These are phyloP conservation scores for Trametes meyenii DNA, from an alignment of 768 basidiomycete species.

Conservation along the genomic window DNA sequence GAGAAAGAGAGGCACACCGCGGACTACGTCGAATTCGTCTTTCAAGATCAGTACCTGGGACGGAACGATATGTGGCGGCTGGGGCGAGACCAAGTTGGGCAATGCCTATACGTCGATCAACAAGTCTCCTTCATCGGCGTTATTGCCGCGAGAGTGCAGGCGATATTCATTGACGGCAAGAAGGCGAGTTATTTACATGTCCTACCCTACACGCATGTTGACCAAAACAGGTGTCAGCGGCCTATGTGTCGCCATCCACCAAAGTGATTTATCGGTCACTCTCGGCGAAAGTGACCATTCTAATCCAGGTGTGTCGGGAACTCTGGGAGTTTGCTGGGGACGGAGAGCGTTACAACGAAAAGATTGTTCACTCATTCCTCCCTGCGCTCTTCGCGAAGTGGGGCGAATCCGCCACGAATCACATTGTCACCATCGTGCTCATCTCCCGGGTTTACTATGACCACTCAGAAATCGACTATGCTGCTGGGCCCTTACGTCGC, in stretches of 20 bases:
- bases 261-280: slow-evolving; percentile 89
- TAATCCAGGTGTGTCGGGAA: slow-evolving; percentile 95
- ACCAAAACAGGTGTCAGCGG: slow-evolving; percentile 69
- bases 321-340: slow-evolving; percentile 97
- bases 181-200: slow-evolving; percentile 47
- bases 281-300: slow-evolving; percentile 90
- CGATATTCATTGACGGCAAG: slow-evolving; percentile 70
- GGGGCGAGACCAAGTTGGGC: slow-evolving; percentile 76
- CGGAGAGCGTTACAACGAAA: slow-evolving; percentile 94
- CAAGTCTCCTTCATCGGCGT: slow-evolving; percentile 85
- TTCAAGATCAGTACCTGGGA: slow-evolving; percentile 94
- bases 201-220: background rate
- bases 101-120: slow-evolving; percentile 83
- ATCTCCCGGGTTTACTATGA: slow-evolving; percentile 94
- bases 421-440: slow-evolving; percentile 92
- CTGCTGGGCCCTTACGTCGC: slow-evolving; percentile 76
- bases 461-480: slow-evolving; percentile 74
- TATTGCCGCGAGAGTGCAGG: slow-evolving; percentile 80
- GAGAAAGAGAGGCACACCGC: slow-evolving; percentile 64
- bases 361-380: slow-evolving; percentile 96
- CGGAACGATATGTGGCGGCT: slow-evolving; percentile 97
- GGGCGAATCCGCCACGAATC: slow-evolving; percentile 84
- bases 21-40: slow-evolving; percentile 86
- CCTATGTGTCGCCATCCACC: slow-evolving; percentile 77
- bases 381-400: slow-evolving; percentile 87